Conservation (phyloP, 2,329 filamentous ascomycete genomes). For the Ploettnerulaceae sp. region DNA sequence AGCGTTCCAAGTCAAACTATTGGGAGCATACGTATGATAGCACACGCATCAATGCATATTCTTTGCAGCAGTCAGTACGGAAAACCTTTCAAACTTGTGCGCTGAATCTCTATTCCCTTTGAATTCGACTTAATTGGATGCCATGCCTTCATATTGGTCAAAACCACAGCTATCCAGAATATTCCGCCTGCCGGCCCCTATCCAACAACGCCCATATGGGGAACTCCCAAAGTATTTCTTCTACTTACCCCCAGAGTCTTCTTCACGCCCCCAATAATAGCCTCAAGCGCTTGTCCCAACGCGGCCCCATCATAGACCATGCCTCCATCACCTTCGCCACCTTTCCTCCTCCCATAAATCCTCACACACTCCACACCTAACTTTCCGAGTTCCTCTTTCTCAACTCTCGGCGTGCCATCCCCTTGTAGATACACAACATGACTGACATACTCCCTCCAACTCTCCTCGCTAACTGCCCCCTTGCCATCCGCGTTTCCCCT, state of each 20-base stretch:
- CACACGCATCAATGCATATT: background rate
- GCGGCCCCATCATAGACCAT: constrained; percentile 72
- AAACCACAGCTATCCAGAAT: too few relatives aligned
- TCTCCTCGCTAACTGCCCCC: constrained; percentile 32
- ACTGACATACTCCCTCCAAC: constrained; percentile 68
- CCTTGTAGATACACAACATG: constrained; percentile 79
- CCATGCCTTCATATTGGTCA: too few relatives aligned
- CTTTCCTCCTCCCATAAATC: constrained; percentile 65
- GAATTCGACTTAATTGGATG: too few relatives aligned
- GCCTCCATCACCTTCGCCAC: constrained; percentile 45
- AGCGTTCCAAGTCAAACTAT: background rate
- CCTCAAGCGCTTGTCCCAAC: constrained; percentile 69
- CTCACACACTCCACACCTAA: constrained; percentile 74
- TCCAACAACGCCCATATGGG: background rate
- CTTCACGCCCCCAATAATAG: constrained; percentile 58
- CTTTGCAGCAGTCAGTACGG: too few relatives aligned
- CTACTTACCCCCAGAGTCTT: constrained; percentile 45
- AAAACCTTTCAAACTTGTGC: too few relatives aligned
- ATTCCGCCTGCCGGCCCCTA: background rate
- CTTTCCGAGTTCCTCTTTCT: constrained; percentile 55
- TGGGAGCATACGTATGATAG: background rate
- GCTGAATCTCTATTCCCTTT: too few relatives aligned
- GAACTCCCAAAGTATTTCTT: constrained; percentile 50
- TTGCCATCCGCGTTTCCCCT: constrained; percentile 16
- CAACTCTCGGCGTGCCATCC: constrained; percentile 62